Evolutionary conservation across 805 yeast genomes (phyloP).

Genomic region (Barnettozyma wickerhamii): DNA sequence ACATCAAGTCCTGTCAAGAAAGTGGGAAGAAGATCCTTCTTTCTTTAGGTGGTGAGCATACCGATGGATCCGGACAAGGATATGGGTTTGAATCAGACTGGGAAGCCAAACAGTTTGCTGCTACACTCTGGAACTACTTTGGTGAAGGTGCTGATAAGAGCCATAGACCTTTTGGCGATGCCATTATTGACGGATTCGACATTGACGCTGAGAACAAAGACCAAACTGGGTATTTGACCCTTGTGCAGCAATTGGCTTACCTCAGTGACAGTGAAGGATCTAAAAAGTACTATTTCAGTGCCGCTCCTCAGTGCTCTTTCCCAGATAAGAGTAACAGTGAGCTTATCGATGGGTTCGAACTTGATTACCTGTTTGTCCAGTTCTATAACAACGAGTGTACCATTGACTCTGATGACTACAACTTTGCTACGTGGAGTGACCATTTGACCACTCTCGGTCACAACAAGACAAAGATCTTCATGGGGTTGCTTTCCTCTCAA

Average conservation of each 20-base stretch:
- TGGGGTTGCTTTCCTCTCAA: slow-evolving; percentile 61
- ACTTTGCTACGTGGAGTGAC: slow-evolving; percentile 46
- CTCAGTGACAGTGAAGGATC: slow-evolving; percentile 36
- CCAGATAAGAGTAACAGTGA: slow-evolving; percentile 57
- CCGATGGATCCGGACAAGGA: slow-evolving; percentile 35
- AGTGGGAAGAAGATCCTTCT: slow-evolving; percentile 74
- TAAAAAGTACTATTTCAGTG: slow-evolving; percentile 57
- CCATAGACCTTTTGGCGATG: slow-evolving; percentile 63
- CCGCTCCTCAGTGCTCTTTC: slow-evolving; percentile 77
- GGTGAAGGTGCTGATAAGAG: slow-evolving; percentile 41
- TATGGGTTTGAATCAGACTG: slow-evolving; percentile 83
- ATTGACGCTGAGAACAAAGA: slow-evolving; percentile 75
- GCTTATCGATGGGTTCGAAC: slow-evolving; percentile 44
- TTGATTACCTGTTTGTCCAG: slow-evolving; percentile 70
- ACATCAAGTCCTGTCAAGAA: slow-evolving; percentile 70
- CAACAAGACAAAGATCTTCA: slow-evolving; percentile 48
- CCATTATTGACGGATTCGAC: slow-evolving; percentile 88
- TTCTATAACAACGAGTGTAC: slow-evolving; percentile 69
- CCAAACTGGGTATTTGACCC: slow-evolving; percentile 61
- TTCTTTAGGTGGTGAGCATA: slow-evolving; percentile 70
- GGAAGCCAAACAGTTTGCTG: slow-evolving; percentile 64
- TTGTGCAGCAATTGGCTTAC: slow-evolving; percentile 45
- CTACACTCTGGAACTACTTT: slow-evolving; percentile 55
- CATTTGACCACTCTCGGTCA: slow-evolving; percentile 16
- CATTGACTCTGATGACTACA: slow-evolving; percentile 38